A percentile compares a stretch with the other conserved stretches of the same genome.
These are phyloP conservation scores for Cryptosporidium sp. DNA, from an alignment of 169 alveolate genomes.

Conservation along the genomic window DNA sequence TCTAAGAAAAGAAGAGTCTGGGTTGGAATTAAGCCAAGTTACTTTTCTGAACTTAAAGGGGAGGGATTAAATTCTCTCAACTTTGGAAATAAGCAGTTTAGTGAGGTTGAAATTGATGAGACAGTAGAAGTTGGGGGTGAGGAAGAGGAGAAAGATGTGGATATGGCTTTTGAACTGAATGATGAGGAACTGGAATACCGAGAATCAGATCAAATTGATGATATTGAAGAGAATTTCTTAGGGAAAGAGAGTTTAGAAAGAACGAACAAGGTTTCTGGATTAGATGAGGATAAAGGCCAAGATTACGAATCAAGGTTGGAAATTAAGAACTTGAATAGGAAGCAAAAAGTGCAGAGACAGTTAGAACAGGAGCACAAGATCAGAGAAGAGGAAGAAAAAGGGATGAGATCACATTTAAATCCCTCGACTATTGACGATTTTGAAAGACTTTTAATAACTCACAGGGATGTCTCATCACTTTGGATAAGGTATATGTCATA, in stretches of 20 bases:
- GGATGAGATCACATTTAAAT: conserved; percentile 42
- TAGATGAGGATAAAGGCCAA: background rate
- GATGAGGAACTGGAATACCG: conserved; percentile 14
- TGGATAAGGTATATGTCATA: conserved; percentile 87
- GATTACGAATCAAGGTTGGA: background rate
- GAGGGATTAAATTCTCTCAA: background rate
- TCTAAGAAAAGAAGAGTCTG: conserved; percentile 15
- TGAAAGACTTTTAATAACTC: conserved; percentile 79
- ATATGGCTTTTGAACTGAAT: background rate
- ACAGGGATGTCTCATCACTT: conserved; percentile 81
- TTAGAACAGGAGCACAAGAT: conserved; percentile 47
- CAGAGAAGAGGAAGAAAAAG: conserved; percentile 48
- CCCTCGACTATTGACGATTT: conserved; percentile 77
- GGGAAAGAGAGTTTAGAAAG: background rate
- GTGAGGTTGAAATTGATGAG: background rate
- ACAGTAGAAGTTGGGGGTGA: background rate
- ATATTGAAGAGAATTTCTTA: background rate
- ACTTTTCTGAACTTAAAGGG: conserved; percentile 8
- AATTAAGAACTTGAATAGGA: conserved; percentile 10
- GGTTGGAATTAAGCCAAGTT: conserved; percentile 54
- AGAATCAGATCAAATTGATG: background rate
- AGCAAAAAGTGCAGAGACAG: conserved; percentile 50
- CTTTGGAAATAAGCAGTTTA: background rate
- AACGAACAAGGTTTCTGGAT: background rate
- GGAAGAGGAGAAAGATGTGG: background rate